These are phyloP conservation scores for Blastomyces gilchristii DNA, from an alignment of 2,329 filamentous ascomycete genomes.

Conservation along the genomic window DNA sequence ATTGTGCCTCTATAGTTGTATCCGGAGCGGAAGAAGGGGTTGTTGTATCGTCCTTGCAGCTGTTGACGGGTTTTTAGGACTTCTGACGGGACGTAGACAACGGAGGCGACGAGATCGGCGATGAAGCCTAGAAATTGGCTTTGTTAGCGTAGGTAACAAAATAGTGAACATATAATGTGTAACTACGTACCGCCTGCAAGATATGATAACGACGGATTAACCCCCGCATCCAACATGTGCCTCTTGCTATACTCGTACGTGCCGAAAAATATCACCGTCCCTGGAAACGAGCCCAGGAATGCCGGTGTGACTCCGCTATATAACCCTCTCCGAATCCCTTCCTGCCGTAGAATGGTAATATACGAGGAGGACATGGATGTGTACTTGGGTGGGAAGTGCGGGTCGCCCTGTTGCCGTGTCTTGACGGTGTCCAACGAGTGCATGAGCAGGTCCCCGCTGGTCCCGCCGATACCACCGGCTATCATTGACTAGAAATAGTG, in stretches of 20 bases:
- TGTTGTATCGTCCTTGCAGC: constrained; percentile 88
- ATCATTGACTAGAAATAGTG: constrained; percentile 64
- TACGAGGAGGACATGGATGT: constrained; percentile 83
- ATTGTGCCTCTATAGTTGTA: constrained; percentile 88
- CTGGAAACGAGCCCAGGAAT: constrained; percentile 82
- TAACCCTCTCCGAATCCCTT: constrained; percentile 73
- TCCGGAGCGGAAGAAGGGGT: constrained; percentile 82
- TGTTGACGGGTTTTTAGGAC: constrained; percentile 96
- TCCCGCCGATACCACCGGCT: constrained; percentile 84
- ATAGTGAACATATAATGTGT: constrained; percentile 2
- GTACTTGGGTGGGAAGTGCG: constrained; percentile 86
- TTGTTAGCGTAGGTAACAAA: neutral
- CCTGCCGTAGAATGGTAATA: constrained; percentile 83
- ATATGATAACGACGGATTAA: constrained; percentile 77
- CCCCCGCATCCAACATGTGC: constrained; percentile 69
- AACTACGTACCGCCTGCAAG: constrained; percentile 60
- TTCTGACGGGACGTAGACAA: constrained; percentile 93
- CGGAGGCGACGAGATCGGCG: constrained; percentile 81
- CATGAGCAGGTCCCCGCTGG: constrained; percentile 94
- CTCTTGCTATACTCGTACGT: constrained; percentile 94
- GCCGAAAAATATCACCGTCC: constrained; percentile 90
- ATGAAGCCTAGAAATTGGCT: constrained; percentile 56
- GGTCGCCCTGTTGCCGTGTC: constrained; percentile 93
- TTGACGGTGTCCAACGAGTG: constrained; percentile 98
- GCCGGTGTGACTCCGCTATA: constrained; percentile 93